Percentiles rank a stretch among this genome's conserved stretches.
Evolutionary conservation across 2,329 filamentous ascomycete species (phyloP).

Genomic region (Aureobasidium vineae): DNA sequence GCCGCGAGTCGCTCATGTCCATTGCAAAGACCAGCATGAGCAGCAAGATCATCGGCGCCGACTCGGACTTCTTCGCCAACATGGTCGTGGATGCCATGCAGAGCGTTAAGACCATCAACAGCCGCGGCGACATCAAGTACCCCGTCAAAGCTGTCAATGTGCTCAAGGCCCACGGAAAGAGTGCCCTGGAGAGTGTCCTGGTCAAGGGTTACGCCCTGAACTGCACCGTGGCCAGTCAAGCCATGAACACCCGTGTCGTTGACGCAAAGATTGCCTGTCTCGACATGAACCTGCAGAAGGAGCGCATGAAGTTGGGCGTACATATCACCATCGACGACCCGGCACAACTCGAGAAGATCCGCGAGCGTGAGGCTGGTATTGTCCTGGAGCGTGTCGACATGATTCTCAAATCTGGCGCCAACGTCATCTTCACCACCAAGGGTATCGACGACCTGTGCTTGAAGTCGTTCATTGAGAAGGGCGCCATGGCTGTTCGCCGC

Average conservation of each 20-base stretch:
- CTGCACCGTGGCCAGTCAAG: conserved; percentile 97
- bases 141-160: conserved; percentile 99
- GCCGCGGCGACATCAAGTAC: conserved; percentile 88
- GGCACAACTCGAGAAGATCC: conserved; percentile 94
- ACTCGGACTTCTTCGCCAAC: conserved; percentile 95
- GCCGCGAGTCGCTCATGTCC: conserved; percentile 84
- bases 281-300: conserved; percentile 98
- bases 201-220: conserved; percentile 97
- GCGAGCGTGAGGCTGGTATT: conserved; percentile 88
- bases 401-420: conserved; percentile 96
- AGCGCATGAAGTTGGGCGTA: conserved; percentile 98
- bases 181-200: conserved; percentile 78
- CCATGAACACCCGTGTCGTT: conserved; percentile 88
- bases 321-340: conserved; percentile 98
- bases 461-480: conserved; percentile 91
- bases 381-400: conserved; percentile 92
- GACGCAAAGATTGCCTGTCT: conserved; percentile 96
- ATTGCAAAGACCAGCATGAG: conserved; percentile 99
- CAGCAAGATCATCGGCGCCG: conserved; percentile 95
- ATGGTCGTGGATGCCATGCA: conserved; percentile 97
- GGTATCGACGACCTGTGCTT: conserved; percentile 95
- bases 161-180: conserved; percentile 96
- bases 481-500: conserved; percentile 90
- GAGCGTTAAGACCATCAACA: conserved; percentile 90
- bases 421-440: conserved; percentile 95